Conservation (phyloP, 768 basidiomycete species). For the Lactifluus echinatus region DNA sequence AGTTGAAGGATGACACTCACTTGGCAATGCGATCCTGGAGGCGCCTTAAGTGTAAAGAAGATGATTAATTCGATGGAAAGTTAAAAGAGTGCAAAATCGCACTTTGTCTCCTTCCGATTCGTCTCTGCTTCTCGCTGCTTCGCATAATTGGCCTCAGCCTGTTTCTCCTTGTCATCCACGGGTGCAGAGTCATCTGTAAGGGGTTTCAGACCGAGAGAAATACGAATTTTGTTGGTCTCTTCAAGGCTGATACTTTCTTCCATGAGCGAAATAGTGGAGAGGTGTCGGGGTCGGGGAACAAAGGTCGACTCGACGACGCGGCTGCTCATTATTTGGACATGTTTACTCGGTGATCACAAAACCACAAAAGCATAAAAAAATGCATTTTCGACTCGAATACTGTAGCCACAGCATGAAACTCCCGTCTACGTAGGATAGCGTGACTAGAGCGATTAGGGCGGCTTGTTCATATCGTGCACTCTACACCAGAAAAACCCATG, state of each 20-base stretch:
- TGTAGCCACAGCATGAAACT: slow-evolving; percentile 86
- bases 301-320: no score
- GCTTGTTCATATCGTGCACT: slow-evolving; percentile 48
- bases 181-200: slow-evolving; percentile 73
- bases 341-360: not conserved
- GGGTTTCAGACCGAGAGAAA: slow-evolving; percentile 88
- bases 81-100: slow-evolving; percentile 20
- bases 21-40: slow-evolving; percentile 74
- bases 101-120: slow-evolving; percentile 74
- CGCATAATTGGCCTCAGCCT: slow-evolving; percentile 83
- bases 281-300: no score
- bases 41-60: slow-evolving; percentile 37
- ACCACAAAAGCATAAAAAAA: not conserved
- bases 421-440: slow-evolving; percentile 58
- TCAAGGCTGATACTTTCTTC: slow-evolving; percentile 87
- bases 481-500: slow-evolving; percentile 25
- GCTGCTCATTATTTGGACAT: slow-evolving; percentile 1
- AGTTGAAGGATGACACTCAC: slow-evolving; percentile 49
- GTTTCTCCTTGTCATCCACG: slow-evolving; percentile 65
- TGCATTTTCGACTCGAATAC: not conserved
- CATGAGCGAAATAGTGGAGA: slow-evolving; percentile 32
- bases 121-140: slow-evolving; percentile 59
- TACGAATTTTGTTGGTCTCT: slow-evolving; percentile 94
- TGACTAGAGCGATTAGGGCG: slow-evolving; percentile 82
- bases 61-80: slow-evolving; percentile 19